Evolutionary conservation across 768 basidiomycete species (phyloP).

Genomic region (Daedaleopsis nitida): DNA sequence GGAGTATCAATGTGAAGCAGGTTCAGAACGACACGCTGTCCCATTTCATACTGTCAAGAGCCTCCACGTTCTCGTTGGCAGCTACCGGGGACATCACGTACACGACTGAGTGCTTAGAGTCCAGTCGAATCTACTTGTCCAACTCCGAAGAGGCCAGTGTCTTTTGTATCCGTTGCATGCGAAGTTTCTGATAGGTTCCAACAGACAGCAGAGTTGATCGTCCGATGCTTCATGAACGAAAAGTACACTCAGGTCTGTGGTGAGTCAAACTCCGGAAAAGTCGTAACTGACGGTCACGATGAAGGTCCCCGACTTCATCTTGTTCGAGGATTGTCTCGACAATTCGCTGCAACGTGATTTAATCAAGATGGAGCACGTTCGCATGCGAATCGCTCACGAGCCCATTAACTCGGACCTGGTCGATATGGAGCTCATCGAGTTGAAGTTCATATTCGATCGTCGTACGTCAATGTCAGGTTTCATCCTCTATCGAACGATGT

Average conservation of each 20-base stretch:
- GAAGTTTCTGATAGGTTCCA: not conserved
- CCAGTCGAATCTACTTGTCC: conserved; percentile 77
- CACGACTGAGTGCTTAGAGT: conserved; percentile 74
- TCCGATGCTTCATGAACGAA: conserved; percentile 75
- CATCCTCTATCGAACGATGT: not conserved
- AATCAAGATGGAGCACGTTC: conserved; percentile 80
- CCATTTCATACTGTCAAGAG: conserved; percentile 76
- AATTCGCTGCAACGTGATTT: conserved; percentile 85
- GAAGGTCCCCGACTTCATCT: conserved; percentile 83
- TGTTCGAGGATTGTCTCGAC: conserved; percentile 78
- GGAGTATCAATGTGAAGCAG: conserved; percentile 75
- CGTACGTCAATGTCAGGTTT: conserved; percentile 41
- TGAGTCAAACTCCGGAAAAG: not conserved
- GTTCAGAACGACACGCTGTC: conserved; percentile 90
- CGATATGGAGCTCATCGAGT: conserved; percentile 81
- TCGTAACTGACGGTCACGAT: not conserved
- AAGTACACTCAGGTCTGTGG: conserved; percentile 76
- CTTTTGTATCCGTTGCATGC: conserved; percentile 1
- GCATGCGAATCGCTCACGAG: conserved; percentile 82
- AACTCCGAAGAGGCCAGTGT: conserved; percentile 73
- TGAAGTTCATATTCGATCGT: conserved; percentile 82
- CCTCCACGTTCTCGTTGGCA: conserved; percentile 77
- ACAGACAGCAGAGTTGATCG: conserved; percentile 79
- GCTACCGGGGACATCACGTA: conserved; percentile 76
- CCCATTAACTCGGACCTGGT: conserved; percentile 67